phyloP scores from a whole-genome alignment of 768 basidiomycete species.

The Russula emetica region DNA sequence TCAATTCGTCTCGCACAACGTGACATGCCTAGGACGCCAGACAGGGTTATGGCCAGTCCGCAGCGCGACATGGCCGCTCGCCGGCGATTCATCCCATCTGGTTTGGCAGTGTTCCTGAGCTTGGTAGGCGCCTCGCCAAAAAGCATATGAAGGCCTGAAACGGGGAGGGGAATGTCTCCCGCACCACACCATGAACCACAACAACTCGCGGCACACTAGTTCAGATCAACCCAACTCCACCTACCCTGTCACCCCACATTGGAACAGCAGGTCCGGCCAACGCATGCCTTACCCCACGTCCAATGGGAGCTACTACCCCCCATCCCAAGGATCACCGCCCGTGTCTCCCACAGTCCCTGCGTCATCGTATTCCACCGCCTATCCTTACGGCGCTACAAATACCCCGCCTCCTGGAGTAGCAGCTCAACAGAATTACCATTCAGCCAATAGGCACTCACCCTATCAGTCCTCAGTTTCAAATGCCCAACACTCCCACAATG shows the following conservation, averaged over 20 bases:
- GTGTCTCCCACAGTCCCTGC: constrained; percentile 11
- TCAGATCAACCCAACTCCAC: constrained; percentile 17
- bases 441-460: constrained; percentile 15
- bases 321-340: constrained; percentile 21
- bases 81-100: constrained; percentile 22
- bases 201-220: constrained; percentile 26
- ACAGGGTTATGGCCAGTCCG: constrained; percentile 21
- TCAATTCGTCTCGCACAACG: constrained; percentile 27
- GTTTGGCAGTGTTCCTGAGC: constrained; percentile 26
- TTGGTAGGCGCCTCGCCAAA: constrained; percentile 26
- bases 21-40: constrained; percentile 20
- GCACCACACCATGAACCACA: constrained; percentile 26
- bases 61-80: constrained; percentile 25
- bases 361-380: constrained; percentile 13
- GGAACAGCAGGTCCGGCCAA: constrained; percentile 26
- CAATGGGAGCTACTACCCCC: constrained; percentile 19
- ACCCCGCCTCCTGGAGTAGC: constrained; percentile 11
- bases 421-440: constrained; percentile 20
- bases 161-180: constrained; percentile 6
- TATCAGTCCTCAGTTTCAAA: constrained; percentile 8
- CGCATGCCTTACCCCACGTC: constrained; percentile 20
- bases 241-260: constrained; percentile 22
- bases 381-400: constrained; percentile 15
- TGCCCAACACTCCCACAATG: constrained; percentile 8
- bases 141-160: constrained; percentile 28